Evolutionary conservation across 2,329 filamentous ascomycete genomes (phyloP).

Genomic region (Hymenoscyphus infarciens): DNA sequence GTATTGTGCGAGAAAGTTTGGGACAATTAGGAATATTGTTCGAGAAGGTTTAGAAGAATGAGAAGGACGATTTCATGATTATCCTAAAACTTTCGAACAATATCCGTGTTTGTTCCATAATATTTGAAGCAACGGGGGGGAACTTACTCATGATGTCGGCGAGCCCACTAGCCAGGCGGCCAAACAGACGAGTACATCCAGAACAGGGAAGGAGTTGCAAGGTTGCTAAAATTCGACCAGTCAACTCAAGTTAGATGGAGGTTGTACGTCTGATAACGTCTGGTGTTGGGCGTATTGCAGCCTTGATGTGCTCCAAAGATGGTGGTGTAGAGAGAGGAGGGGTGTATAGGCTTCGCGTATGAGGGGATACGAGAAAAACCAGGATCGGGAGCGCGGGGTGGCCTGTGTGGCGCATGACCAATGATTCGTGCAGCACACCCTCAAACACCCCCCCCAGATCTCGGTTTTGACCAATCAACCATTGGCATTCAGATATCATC

Average conservation of each 20-base stretch:
- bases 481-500: conserved; percentile 23
- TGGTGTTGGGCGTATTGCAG: neutral
- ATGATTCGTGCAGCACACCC: conserved; percentile 30
- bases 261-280: conserved; percentile 10
- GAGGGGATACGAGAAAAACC: conserved; percentile 21
- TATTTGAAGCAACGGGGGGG: neutral
- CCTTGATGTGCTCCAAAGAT: neutral
- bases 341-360: conserved; percentile 13
- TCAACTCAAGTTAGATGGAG: neutral
- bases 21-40: too few species aligned
- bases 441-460: conserved; percentile 14
- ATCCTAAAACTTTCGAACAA: too few species aligned
- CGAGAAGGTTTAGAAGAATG: too few species aligned
- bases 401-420: conserved; percentile 30
- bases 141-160: neutral
- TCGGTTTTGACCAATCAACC: conserved; percentile 23
- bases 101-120: too few species aligned
- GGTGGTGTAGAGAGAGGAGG: neutral
- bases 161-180: neutral
- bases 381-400: conserved; percentile 22
- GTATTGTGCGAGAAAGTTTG: too few species aligned
- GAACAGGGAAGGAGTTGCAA: neutral
- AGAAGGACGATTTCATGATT: too few species aligned
- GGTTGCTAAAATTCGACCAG: conserved; percentile 3
- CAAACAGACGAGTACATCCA: neutral